Conservation (phyloP, 805 yeast genomes). For the Maudiozyma serrabonitensis region DNA sequence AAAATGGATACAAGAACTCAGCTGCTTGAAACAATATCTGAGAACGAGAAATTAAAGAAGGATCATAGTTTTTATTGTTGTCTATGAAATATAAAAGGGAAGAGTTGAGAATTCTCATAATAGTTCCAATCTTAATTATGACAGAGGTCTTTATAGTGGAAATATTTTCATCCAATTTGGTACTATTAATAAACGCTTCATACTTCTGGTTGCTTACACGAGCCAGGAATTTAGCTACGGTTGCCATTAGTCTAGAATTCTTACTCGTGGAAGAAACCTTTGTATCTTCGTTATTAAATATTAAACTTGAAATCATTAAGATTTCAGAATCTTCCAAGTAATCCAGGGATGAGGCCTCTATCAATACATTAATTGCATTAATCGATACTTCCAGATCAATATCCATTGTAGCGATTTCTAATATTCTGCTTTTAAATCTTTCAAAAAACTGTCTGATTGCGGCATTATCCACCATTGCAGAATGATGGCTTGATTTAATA, state of each 20-base stretch:
- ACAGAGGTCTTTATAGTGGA: slow-evolving; percentile 11
- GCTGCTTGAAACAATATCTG: slow-evolving; percentile 24
- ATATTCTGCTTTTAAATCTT: slow-evolving; percentile 53
- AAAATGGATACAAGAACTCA: slow-evolving; percentile 25
- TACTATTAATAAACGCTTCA: slow-evolving; percentile 30
- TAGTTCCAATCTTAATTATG: slow-evolving; percentile 18
- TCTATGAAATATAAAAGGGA: slow-evolving; percentile 16
- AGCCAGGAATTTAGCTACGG: slow-evolving; percentile 47
- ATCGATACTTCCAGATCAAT: slow-evolving; percentile 46
- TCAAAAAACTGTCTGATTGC: slow-evolving; percentile 74
- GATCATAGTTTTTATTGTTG: slow-evolving; percentile 4
- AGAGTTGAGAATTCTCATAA: slow-evolving; percentile 18
- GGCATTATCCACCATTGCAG: slow-evolving; percentile 35
- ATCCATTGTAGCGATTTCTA: slow-evolving; percentile 53
- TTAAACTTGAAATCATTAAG: slow-evolving; percentile 33
- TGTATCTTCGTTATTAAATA: slow-evolving; percentile 32
- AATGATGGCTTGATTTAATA: slow-evolving; percentile 22
- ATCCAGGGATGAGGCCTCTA: slow-evolving; percentile 49
- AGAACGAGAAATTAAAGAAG: slow-evolving; percentile 7
- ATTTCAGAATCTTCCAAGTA: slow-evolving; percentile 54
- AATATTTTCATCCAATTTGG: slow-evolving; percentile 9
- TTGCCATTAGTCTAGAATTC: slow-evolving; percentile 29
- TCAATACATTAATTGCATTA: slow-evolving; percentile 41
- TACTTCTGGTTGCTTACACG: slow-evolving; percentile 34
- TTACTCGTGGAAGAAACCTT: slow-evolving; percentile 25